Conservation (phyloP, 352 stramenopile species). For the Globisporangium cylindrosporum region DNA sequence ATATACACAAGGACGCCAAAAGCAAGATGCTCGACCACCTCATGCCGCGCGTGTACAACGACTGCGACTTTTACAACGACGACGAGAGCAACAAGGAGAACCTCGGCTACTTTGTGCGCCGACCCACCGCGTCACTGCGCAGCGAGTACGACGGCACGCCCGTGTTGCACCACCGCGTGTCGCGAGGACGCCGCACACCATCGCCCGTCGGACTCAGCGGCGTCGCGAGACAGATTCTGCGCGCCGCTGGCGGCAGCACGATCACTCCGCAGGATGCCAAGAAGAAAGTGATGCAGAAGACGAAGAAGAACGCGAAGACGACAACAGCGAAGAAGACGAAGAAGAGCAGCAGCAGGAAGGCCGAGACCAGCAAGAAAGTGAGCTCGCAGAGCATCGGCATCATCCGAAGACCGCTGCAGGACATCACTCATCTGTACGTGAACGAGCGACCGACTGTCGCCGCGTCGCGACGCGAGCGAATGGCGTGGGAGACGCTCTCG, state of each 20-base stretch:
- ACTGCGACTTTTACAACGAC: conserved; percentile 34
- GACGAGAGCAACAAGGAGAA: conserved; percentile 72
- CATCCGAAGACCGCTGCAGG: conserved; percentile 49
- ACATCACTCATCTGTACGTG: conserved; percentile 70
- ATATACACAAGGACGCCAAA: not conserved
- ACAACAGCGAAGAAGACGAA: conserved; percentile 10
- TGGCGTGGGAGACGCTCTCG: conserved; percentile 15
- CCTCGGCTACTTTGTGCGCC: conserved; percentile 50
- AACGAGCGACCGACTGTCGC: conserved; percentile 24
- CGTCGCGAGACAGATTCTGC: not conserved
- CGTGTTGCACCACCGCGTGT: conserved; percentile 11
- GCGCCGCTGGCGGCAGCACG: conserved; percentile 12
- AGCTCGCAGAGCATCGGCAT: conserved; percentile 18
- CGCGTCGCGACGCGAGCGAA: conserved; percentile 11
- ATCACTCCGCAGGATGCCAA: conserved; percentile 27
- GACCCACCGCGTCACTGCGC: conserved; percentile 19
- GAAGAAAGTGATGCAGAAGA: conserved; percentile 25
- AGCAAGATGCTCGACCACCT: conserved; percentile 38
- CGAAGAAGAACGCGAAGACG: conserved; percentile 16
- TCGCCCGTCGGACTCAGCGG: conserved; percentile 6
- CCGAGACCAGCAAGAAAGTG: conserved; percentile 20
- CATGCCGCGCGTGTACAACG: conserved; percentile 37
- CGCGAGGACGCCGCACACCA: not conserved
- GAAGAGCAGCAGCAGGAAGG: conserved; percentile 14
- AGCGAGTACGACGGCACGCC: conserved; percentile 12